Percentiles rank a stretch among this genome's conserved stretches.
phyloP scores from a whole-genome alignment of 768 basidiomycete genomes.

The Leucosporidium creatinivorum region DNA sequence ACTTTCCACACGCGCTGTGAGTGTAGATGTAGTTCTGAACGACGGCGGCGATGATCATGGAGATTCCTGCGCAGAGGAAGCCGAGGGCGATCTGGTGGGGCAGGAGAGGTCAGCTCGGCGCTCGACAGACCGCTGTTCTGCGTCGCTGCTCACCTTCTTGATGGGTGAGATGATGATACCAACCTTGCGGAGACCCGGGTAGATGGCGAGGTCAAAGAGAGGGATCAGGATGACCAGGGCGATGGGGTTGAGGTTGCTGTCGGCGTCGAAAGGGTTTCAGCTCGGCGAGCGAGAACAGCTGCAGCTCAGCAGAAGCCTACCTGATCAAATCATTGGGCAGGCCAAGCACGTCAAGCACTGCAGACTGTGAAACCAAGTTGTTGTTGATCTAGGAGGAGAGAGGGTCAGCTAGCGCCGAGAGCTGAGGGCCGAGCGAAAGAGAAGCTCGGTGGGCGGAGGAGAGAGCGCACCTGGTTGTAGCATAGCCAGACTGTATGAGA shows the following conservation, averaged over 20 bases:
- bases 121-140: constrained; percentile 34
- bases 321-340: constrained; percentile 39
- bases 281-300: neutral
- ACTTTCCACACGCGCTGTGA: constrained; percentile 34
- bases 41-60: constrained; percentile 38
- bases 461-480: no score
- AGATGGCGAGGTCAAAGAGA: constrained; percentile 37
- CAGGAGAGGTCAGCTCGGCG: no score
- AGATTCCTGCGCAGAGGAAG: constrained; percentile 34
- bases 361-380: constrained; percentile 40
- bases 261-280: neutral
- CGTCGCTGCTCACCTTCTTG: constrained; percentile 37
- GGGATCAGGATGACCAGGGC: constrained; percentile 40
- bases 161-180: constrained; percentile 38
- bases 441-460: no score
- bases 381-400: constrained; percentile 3
- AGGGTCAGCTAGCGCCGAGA: constrained; percentile 26
- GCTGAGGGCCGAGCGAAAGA: no score
- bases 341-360: constrained; percentile 37
- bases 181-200: constrained; percentile 36
- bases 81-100: constrained; percentile 33
- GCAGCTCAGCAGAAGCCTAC: neutral
- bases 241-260: constrained; percentile 29
- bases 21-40: constrained; percentile 32
- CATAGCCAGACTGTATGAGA: no score